Evolutionary conservation across 2,329 filamentous ascomycete species (phyloP), one percentile per base, ranked within the genome.

Genomic region (Fusarium coffeatum): DNA sequence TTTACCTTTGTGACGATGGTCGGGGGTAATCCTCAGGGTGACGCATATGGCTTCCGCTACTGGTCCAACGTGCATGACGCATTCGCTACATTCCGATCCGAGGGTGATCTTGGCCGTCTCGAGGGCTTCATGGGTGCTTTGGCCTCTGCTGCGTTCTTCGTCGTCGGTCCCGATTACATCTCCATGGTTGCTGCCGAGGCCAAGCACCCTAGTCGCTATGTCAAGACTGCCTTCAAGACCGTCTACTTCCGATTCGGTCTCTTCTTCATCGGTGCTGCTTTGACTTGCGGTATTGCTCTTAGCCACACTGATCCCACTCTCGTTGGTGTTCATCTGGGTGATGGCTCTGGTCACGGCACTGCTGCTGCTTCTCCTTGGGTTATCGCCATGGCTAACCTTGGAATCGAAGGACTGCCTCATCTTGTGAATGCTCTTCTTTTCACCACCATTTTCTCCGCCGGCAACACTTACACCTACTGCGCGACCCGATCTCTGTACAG

Each of bases 181-280:
- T 72, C 70, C 4, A 71, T 72, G 69, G 69, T 70, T 1, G 69
- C 69, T 10, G 69, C 69, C 0, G 69, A 72, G 12, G 16, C 66
- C 0, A 70, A 72, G 50, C 67, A 71, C 72, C 90, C 90, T 0
- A 87, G 90, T 22, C 81, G 80, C 28, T 86, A 89, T 22, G 86
- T 94, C 76, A 91, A 91, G 1, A 87, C 85, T 57, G 91, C 92
- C 2, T 93, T 88, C 77, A 92, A 92, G 66, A 88, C 89, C n/a
- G 89, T 92, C 10, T 93, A 93, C 80, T 92, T 91, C 77, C 89
- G 92, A 51, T 83, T 94, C 45, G 89, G 89, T 1, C 81, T 87
- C 2, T 93, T 94, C 80, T 93, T 93, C 78, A 87, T 92, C 45
- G 85, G 92, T 5, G 91, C 42, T 41, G 66, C 70, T 2, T 3